phyloP scores from a whole-genome alignment of 2,329 filamentous ascomycete genomes.

The Myriosclerotinia duriaeana region DNA sequence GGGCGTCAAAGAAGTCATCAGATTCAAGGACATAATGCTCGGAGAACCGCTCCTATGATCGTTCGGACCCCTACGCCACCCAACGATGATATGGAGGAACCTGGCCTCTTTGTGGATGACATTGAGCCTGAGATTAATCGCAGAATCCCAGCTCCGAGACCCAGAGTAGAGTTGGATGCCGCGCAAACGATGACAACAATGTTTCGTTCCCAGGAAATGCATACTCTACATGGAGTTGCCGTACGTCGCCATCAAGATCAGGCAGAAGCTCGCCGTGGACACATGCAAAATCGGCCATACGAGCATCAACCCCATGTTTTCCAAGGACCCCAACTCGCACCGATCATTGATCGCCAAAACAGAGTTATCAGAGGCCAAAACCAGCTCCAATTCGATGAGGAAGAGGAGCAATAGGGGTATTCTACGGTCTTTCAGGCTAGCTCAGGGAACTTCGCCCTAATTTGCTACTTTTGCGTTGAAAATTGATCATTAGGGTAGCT shows the following conservation, averaged over 20 bases:
- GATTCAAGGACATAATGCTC: background rate
- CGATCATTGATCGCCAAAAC: background rate
- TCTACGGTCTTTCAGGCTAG: background rate
- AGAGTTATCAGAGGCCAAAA: background rate
- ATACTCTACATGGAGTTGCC: background rate
- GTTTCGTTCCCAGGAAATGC: background rate
- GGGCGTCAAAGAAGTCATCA: background rate
- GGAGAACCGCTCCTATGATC: background rate
- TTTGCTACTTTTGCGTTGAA: background rate
- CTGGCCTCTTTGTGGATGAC: background rate
- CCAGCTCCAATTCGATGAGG: background rate
- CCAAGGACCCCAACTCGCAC: background rate
- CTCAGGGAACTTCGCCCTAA: background rate
- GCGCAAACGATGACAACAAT: slow-evolving; percentile 1
- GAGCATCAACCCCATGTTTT: too few species aligned
- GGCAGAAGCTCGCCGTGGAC: fast-evolving
- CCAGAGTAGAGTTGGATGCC: background rate
- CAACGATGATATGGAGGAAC: background rate
- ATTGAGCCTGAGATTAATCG: too few species aligned
- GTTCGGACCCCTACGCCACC: background rate
- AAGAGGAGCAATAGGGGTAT: background rate
- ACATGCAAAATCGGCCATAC: background rate
- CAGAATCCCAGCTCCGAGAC: background rate
- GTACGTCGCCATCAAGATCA: fast-evolving
- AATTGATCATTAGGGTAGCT: background rate